These are phyloP conservation scores for Phoenix dactylifera DNA, from an alignment of 176 grass and related monocot genomes.

Conservation along the genomic window DNA sequence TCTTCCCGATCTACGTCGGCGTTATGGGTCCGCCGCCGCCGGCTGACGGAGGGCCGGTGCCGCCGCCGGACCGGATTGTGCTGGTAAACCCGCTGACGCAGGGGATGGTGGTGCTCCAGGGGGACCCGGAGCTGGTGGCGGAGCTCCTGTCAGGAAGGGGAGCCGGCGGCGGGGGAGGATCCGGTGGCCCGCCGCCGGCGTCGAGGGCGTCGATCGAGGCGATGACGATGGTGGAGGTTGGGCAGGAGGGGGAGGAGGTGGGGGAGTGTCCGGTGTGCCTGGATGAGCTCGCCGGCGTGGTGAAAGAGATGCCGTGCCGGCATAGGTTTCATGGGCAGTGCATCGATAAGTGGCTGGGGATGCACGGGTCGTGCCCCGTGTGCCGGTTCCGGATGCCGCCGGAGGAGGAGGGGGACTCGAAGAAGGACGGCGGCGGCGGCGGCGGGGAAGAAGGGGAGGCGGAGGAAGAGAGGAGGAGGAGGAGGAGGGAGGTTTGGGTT, in stretches of 20 bases:
- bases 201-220: constrained; percentile 56
- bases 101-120: constrained; percentile 16
- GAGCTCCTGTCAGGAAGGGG: constrained; percentile 2
- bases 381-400: constrained; percentile 43
- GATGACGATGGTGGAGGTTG: constrained; percentile 39
- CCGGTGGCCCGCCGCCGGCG: constrained; percentile 25
- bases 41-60: constrained; percentile 12
- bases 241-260: background rate
- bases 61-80: constrained; percentile 26
- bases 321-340: constrained; percentile 73
- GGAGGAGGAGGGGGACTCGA: constrained; percentile 13
- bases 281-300: constrained; percentile 22
- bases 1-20: constrained; percentile 37
- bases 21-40: constrained; percentile 15
- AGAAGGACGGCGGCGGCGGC: constrained; percentile 8
- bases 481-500: too few relatives aligned
- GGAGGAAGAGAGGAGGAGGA: background rate
- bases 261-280: constrained; percentile 56
- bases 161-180: constrained; percentile 7
- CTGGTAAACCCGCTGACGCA: constrained; percentile 20
- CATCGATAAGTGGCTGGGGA: constrained; percentile 57
- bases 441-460: background rate
- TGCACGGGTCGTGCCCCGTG: constrained; percentile 67
- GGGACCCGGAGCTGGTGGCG: background rate
- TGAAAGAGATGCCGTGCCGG: constrained; percentile 76